Evolutionary conservation across 1,284 basidiomycete species (phyloP).

Genomic region (Mycena citricolor): DNA sequence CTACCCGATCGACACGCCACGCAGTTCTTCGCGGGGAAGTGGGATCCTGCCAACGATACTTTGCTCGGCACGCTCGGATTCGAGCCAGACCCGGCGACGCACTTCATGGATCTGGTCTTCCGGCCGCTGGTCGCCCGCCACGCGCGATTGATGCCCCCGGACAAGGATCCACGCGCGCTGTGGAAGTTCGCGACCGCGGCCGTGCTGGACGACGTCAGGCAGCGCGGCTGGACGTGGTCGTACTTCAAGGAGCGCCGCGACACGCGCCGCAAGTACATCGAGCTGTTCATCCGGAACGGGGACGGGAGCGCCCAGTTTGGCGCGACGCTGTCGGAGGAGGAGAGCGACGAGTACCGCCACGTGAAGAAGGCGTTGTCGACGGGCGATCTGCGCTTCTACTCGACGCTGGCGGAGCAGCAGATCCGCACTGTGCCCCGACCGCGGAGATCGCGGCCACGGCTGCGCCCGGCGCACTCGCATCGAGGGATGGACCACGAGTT

Average conservation of each 20-base stretch:
- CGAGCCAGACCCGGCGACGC: not conserved
- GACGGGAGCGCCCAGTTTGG: conserved; percentile 1
- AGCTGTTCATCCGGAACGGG: conserved; percentile 9
- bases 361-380: not conserved
- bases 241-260: conserved; percentile 5
- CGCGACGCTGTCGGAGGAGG: not conserved
- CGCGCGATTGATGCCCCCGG: conserved; percentile 2
- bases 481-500: no score
- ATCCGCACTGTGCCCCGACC: no score
- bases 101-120: conserved; percentile 3
- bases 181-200: conserved; percentile 8
- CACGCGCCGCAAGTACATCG: not conserved
- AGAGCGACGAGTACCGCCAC: not conserved
- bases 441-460: no score
- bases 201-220: conserved; percentile 2
- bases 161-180: conserved; percentile 4
- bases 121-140: not conserved
- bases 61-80: conserved; percentile 1
- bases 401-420: not conserved
- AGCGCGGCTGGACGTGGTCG: not conserved
- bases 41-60: not conserved
- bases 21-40: conserved; percentile 2
- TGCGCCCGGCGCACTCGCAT: no score
- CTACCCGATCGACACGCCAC: conserved; percentile 1
- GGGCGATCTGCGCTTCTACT: not conserved